Evolutionary conservation across 176 grass and related monocot genomes (phyloP), one percentile per base, ranked within the genome.

Genomic region (Ananas comosus): DNA sequence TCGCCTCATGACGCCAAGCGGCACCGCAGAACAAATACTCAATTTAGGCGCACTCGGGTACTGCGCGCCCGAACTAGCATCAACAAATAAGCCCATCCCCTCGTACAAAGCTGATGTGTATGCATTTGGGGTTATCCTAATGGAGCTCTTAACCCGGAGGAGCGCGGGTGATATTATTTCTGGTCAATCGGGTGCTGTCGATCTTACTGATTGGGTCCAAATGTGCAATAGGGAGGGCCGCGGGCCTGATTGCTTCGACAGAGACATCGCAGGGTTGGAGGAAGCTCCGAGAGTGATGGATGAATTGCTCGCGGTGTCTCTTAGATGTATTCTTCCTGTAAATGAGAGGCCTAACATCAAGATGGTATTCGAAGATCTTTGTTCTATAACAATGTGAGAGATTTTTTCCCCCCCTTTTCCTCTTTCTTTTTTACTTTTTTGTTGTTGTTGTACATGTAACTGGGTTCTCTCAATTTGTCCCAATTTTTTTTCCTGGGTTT

Each of bases 291-390:
- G 80, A 87, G 85, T 86, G 83, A 88, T 99, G 95, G 90, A 99
- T 33, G 87, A 86, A 72, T 74, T 99, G 69, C 89, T 99, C 12
- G 79, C 75, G 9, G 68, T 99, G 69, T 94, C 95, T 0, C 87
- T 99, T 71, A 80, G 82, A 74, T 99, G 95, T 78, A 91, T 99
- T 83, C 85, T 87, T 70, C 86, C 84, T 74, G 86, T 94, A 85
- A 91, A 93, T 73, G 90, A 94, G 87, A 94, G 95, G 80, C 95
- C 95, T 88, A 90, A 94, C 81, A 93, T 99, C 64, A 90, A 90
- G 90, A 84, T 66, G 10, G 87, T 99, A 29, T 92, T 86, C 14
- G 87, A 91, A 63, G 87, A 93, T 54, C 78, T 99, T 49, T 93
- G 80, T 72, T 81, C 89, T 49, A 86, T 99, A 91, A 91, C 90